Conservation (phyloP, 2,329 filamentous ascomycete genomes). For the Penicillium hordei region DNA sequence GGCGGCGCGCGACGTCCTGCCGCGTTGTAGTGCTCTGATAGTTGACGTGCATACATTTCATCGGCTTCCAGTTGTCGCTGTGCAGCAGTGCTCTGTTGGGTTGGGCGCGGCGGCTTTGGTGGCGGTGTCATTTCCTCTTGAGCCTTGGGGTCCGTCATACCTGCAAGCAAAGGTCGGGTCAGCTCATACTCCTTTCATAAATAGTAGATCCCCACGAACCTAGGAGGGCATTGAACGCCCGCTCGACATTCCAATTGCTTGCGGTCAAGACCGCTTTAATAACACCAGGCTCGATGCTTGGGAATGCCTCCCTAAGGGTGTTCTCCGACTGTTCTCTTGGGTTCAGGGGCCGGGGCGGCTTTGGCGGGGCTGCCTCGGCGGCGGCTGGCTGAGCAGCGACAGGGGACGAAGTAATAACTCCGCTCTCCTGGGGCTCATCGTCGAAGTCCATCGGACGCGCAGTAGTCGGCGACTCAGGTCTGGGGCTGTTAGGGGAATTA, state of each 20-base stretch:
- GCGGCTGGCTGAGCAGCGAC: constrained; percentile 31
- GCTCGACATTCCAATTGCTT: constrained; percentile 83
- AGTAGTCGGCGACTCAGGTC: constrained; percentile 55
- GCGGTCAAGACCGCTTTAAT: constrained; percentile 85
- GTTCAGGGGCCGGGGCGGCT: constrained; percentile 80
- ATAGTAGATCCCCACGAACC: constrained; percentile 52
- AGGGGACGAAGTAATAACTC: constrained; percentile 30
- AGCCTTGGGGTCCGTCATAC: constrained; percentile 80
- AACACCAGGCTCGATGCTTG: constrained; percentile 73
- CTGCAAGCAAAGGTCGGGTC: constrained; percentile 41
- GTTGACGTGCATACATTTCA: constrained; percentile 85
- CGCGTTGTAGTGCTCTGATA: constrained; percentile 82
- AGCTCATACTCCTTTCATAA: neutral
- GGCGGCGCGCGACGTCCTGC: constrained; percentile 35
- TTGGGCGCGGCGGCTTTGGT: constrained; percentile 75
- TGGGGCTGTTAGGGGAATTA: constrained; percentile 33
- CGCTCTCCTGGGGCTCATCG: constrained; percentile 53
- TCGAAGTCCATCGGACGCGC: constrained; percentile 59
- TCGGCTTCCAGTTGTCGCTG: constrained; percentile 85
- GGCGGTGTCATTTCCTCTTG: constrained; percentile 62
- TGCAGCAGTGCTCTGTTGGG: constrained; percentile 56
- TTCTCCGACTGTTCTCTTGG: constrained; percentile 81
- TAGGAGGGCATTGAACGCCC: constrained; percentile 91
- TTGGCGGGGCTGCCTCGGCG: constrained; percentile 60
- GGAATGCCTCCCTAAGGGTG: constrained; percentile 92